Evolutionary conservation across 176 grass and related monocot genomes (phyloP), one percentile per base, ranked within the genome.

Genomic region (Avena insularis): DNA sequence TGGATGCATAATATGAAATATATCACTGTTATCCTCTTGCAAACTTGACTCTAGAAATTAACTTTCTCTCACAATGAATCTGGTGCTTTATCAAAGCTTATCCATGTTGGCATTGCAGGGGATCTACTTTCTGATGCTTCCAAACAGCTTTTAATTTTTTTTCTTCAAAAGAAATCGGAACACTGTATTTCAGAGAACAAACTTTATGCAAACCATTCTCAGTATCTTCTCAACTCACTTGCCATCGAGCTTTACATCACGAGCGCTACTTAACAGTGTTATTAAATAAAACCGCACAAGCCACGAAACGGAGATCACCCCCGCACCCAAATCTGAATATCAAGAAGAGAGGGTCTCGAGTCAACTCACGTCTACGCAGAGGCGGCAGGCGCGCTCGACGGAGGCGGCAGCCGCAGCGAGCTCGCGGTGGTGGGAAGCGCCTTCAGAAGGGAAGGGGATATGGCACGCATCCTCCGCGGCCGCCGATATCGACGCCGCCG

Each of bases 291-390:
- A 20, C 43, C 8, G 40, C 31, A 19, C 16, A 17, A 55, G 36
- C 19, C 31, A 4, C 50, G 23, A 20, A 57, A 84, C 1, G 47
- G 58, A 70, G 86, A 83, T 65, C 16, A 71, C 73, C 25, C 45
- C 50, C 10, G 4, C 12, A 47, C 20, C 50, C 2, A 71, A 58
- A 45, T 38, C 5, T 66, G 13, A 66, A 58, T 67, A 57, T 57
- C 45, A 14, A 66, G 23, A 83, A 50, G 50, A 69, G 9, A 56
- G 68, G 47, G 49, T 83, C 9, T 29, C n/a, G 53, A 65, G 75
- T 80, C 71, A 83, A 84, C 62, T 81, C 86, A 95, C 96, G 90
- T 98, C 93, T 20, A 95, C 85, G 86, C 92, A 98, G 70, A 95
- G 79, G 65, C 82, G 83, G 83, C 93, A 95, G 70, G 96, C 92